Evolutionary conservation across 441 rosid genomes (phyloP).

Genomic region (Flueggea neowawraea): DNA sequence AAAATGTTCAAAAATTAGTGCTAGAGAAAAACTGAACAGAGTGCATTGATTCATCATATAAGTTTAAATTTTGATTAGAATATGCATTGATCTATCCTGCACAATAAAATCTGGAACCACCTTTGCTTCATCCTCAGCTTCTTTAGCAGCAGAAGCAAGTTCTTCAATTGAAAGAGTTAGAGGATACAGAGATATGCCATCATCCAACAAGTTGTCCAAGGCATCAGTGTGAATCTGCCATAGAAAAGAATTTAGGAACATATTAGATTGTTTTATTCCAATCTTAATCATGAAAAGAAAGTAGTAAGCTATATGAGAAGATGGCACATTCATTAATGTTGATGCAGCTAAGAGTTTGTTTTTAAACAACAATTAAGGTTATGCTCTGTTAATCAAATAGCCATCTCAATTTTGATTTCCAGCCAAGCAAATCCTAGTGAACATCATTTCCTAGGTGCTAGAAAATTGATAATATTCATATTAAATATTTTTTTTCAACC

Average conservation of each 20-base stretch:
- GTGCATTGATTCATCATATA: not conserved
- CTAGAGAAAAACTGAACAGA: not conserved
- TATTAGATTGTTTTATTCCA: too few species aligned
- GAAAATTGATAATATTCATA: too few species aligned
- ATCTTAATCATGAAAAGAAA: too few species aligned
- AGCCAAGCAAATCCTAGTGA: too few species aligned
- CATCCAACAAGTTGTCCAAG: constrained; percentile 47
- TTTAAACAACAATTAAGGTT: too few species aligned
- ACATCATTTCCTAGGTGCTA: too few species aligned
- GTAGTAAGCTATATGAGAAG: not conserved
- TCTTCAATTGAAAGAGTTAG: constrained; percentile 51
- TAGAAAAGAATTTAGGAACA: not conserved
- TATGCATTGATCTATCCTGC: not conserved
- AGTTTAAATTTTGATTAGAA: not conserved
- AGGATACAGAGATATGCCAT: constrained; percentile 44
- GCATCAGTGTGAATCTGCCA: constrained; percentile 41
- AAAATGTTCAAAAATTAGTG: not conserved
- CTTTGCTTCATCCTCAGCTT: constrained; percentile 55
- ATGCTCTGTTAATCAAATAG: too few species aligned
- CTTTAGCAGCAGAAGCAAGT: constrained; percentile 51
- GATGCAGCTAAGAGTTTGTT: too few species aligned
- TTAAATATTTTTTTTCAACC: too few species aligned
- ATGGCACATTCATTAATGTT: too few species aligned
- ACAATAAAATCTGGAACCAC: constrained; percentile 22
- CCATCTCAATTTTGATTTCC: too few species aligned